Evolutionary conservation across 2,329 filamentous ascomycete genomes (phyloP).

Genomic region (Fusarium verrucosum): DNA sequence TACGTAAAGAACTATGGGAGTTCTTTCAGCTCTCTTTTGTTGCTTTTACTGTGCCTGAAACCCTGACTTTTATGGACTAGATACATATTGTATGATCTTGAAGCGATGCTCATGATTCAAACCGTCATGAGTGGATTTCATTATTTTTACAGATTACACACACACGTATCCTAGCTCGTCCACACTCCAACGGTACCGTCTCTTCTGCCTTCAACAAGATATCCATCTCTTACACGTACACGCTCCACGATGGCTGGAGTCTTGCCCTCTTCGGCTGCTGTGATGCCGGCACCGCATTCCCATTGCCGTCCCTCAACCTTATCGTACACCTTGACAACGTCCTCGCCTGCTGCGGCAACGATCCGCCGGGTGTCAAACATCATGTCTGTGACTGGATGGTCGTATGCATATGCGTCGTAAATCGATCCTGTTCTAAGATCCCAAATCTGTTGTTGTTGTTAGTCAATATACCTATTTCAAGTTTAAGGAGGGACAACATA

Average conservation of each 20-base stretch:
- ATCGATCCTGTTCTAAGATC: constrained; percentile 96
- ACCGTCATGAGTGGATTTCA: constrained; percentile 34
- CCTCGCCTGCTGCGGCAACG: constrained; percentile 87
- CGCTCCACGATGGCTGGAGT: constrained; percentile 78
- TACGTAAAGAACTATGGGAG: not conserved
- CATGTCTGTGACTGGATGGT: constrained; percentile 91
- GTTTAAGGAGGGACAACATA: constrained; percentile 61
- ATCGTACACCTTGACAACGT: constrained; percentile 97
- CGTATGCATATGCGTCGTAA: constrained; percentile 94
- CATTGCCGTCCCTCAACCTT: constrained; percentile 95
- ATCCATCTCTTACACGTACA: constrained; percentile 92
- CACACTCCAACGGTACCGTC: constrained; percentile 92
- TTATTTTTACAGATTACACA: constrained; percentile 41
- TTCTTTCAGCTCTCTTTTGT: not conserved
- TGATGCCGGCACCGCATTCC: constrained; percentile 89
- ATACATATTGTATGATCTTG: not conserved
- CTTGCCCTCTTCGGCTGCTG: constrained; percentile 71
- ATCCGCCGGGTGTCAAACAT: constrained; percentile 95
- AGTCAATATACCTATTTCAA: constrained; percentile 26
- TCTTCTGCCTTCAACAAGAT: constrained; percentile 87
- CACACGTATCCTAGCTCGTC: constrained; percentile 67
- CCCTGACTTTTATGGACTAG: not conserved
- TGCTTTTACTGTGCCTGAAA: not conserved
- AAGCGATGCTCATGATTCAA: constrained; percentile 6
- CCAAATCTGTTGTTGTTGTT: constrained; percentile 80